These are phyloP conservation scores for Leccinum incarnatum DNA, from an alignment of 768 basidiomycete species.

Conservation along the genomic window DNA sequence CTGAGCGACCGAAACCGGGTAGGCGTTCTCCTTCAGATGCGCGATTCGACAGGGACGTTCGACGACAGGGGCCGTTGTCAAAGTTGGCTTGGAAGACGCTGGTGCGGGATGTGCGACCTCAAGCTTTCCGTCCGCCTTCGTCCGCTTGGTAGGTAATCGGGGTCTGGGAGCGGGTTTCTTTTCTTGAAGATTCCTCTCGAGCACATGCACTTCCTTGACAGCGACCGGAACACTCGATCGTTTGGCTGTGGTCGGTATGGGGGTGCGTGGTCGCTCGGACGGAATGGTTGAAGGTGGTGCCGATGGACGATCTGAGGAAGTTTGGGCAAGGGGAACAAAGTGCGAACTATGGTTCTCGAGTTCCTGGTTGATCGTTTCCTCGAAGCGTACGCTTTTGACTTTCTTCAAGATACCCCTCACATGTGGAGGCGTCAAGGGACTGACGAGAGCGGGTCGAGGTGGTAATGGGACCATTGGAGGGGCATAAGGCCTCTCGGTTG, in stretches of 20 bases:
- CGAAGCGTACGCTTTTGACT: constrained; percentile 40
- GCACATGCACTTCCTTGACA: not conserved
- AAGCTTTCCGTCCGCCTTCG: constrained; percentile 10
- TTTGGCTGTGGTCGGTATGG: constrained; percentile 2
- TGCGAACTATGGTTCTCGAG: not conserved
- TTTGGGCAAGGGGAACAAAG: not conserved
- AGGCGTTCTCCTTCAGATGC: constrained; percentile 16
- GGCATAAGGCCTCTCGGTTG: constrained; percentile 1
- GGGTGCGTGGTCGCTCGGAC: constrained; percentile 14
- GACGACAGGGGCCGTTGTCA: not conserved
- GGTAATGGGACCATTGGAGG: constrained; percentile 24
- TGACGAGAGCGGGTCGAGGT: constrained; percentile 23
- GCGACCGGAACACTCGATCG: not conserved
- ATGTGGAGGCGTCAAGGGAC: constrained; percentile 27
- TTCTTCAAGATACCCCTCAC: constrained; percentile 40
- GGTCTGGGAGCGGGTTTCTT: constrained; percentile 11
- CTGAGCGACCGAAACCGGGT: not conserved
- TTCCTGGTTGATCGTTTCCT: constrained; percentile 16
- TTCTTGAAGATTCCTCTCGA: constrained; percentile 5
- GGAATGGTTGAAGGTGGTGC: constrained; percentile 3
- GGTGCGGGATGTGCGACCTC: not conserved
- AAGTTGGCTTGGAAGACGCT: constrained; percentile 5
- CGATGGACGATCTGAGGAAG: constrained; percentile 5
- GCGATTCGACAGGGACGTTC: constrained; percentile 18
- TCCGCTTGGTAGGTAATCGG: constrained; percentile 15